A percentile compares a stretch with the other conserved stretches of the same genome.
These are phyloP conservation scores for Schizophyllum amplum DNA, from an alignment of 1,284 basidiomycete genomes.

Conservation along the genomic window DNA sequence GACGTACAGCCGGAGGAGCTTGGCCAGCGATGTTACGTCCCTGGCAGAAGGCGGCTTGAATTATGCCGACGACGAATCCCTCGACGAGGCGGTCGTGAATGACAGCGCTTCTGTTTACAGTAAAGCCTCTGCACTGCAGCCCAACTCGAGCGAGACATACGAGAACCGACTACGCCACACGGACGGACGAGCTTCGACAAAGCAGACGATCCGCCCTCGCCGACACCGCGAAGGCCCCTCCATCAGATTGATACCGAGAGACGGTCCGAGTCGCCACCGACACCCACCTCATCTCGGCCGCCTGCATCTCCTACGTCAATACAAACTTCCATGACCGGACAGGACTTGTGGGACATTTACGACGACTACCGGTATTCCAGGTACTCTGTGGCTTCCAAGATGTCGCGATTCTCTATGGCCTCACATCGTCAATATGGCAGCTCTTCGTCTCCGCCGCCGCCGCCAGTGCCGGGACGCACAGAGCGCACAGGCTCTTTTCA, in stretches of 20 bases:
- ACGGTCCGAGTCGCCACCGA: not conserved
- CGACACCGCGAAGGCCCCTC: not conserved
- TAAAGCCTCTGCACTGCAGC: not conserved
- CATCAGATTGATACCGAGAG: not conserved
- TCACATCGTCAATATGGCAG: conserved; percentile 12
- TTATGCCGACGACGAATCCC: not conserved
- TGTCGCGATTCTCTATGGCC: conserved; percentile 22
- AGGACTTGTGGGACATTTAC: conserved; percentile 56
- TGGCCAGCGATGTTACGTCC: not conserved
- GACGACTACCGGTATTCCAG: conserved; percentile 69
- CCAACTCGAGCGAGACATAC: not conserved
- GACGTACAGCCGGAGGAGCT: not conserved
- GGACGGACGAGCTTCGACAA: not conserved
- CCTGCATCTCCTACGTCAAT: not conserved
- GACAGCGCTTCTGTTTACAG: not conserved
- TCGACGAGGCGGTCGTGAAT: not conserved
- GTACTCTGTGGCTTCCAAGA: conserved; percentile 40
- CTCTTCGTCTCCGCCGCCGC: conserved; percentile 1
- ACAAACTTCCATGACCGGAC: conserved; percentile 43
- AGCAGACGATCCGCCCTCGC: not conserved
- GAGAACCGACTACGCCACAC: not conserved
- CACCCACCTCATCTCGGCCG: not conserved
- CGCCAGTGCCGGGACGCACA: conserved; percentile 1
- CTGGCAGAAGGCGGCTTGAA: not conserved
- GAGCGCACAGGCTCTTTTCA: conserved; percentile 11